Conservation (phyloP, 2,329 filamentous ascomycete genomes). For the Immersiporthe knoxdaviesiana region DNA sequence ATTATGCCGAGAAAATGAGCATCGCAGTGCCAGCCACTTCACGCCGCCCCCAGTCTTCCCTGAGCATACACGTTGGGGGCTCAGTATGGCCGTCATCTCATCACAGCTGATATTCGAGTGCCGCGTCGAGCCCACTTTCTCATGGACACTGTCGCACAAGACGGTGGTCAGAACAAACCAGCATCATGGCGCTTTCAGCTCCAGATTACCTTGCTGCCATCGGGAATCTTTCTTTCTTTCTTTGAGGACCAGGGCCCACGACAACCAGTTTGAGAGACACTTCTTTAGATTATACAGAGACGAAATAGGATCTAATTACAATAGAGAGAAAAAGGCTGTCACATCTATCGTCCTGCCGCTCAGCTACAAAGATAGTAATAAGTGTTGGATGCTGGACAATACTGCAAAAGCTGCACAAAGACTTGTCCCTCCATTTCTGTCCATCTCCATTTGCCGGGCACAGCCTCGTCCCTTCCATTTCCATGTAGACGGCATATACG, state of each 20-base stretch:
- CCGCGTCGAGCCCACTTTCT: neutral
- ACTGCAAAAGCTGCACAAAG: too few species aligned
- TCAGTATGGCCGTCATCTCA: neutral
- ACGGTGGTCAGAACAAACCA: neutral
- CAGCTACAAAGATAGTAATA: neutral
- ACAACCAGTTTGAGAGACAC: neutral
- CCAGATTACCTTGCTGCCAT: neutral
- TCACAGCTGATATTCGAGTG: neutral
- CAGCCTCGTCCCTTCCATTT: conserved; percentile 5
- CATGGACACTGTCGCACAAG: neutral
- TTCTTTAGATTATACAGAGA: neutral
- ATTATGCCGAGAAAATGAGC: neutral
- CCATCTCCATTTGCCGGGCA: conserved; percentile 17
- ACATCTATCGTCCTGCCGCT: neutral
- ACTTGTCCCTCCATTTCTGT: too few species aligned
- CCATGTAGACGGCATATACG: neutral
- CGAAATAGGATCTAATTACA: neutral
- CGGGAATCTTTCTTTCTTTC: neutral
- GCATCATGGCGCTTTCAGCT: neutral
- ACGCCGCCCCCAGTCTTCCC: neutral
- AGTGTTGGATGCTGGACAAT: neutral
- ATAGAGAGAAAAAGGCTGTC: neutral
- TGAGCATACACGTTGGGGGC: neutral
- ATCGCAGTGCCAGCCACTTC: neutral
- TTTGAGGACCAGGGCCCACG: neutral